These are phyloP conservation scores for Jamesozyma spencerorum DNA, from an alignment of 805 yeast species.

Conservation along the genomic window DNA sequence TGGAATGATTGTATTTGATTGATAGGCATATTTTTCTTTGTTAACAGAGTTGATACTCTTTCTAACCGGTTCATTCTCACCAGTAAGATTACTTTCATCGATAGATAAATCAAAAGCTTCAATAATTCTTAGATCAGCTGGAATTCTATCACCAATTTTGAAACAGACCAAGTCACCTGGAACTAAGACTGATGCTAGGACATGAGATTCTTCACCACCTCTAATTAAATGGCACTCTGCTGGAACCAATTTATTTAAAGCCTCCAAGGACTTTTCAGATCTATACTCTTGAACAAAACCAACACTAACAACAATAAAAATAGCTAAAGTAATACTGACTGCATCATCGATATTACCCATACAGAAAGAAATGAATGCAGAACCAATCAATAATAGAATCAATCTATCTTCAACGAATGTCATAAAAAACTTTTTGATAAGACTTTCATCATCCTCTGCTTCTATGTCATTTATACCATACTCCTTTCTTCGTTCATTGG, in stretches of 20 bases:
- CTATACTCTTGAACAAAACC: constrained; percentile 97
- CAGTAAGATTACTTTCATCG: constrained; percentile 92
- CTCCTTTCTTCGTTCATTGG: constrained; percentile 55
- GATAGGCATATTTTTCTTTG: constrained; percentile 20
- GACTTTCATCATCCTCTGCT: constrained; percentile 65
- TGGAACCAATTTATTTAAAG: constrained; percentile 86
- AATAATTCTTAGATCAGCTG: constrained; percentile 83
- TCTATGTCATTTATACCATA: constrained; percentile 78
- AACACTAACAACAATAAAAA: constrained; percentile 86
- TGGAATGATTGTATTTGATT: constrained; percentile 35
- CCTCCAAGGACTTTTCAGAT: constrained; percentile 88
- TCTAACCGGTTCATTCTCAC: constrained; percentile 83
- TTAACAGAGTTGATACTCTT: constrained; percentile 45
- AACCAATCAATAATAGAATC: constrained; percentile 78
- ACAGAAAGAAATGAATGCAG: constrained; percentile 75
- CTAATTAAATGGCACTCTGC: constrained; percentile 92
- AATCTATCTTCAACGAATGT: constrained; percentile 87
- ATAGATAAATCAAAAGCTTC: constrained; percentile 72
- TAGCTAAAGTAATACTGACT: constrained; percentile 82
- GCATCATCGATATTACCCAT: constrained; percentile 97
- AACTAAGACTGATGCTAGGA: constrained; percentile 77
- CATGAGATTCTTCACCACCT: constrained; percentile 68
- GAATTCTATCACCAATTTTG: constrained; percentile 88
- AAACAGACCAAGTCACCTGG: constrained; percentile 94
- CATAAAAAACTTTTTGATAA: constrained; percentile 60